phyloP scores from a whole-genome alignment of 768 basidiomycete genomes.

The Sistotremastrum suecicum region DNA sequence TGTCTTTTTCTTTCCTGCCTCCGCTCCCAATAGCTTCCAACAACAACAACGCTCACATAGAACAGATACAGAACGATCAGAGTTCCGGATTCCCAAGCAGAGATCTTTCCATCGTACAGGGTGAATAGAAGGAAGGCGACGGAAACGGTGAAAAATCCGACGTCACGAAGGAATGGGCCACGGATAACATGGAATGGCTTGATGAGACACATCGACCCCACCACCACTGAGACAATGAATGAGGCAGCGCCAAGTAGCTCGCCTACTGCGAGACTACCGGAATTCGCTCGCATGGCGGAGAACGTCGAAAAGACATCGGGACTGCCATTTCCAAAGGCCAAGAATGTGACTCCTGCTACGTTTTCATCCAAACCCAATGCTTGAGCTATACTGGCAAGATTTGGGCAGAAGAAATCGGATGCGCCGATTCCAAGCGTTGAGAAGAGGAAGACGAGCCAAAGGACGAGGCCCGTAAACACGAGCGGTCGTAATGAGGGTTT shows the following conservation, averaged over 20 bases:
- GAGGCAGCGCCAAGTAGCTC: slow-evolving; percentile 91
- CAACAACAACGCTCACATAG: slow-evolving; percentile 67
- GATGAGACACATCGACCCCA: slow-evolving; percentile 96
- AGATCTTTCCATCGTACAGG: slow-evolving; percentile 62
- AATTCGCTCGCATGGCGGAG: slow-evolving; percentile 73
- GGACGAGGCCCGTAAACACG: slow-evolving; percentile 44
- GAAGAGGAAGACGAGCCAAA: slow-evolving; percentile 88
- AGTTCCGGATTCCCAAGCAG: slow-evolving; percentile 52
- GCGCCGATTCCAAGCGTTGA: slow-evolving; percentile 91
- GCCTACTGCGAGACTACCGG: slow-evolving; percentile 84
- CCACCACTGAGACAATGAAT: slow-evolving; percentile 93
- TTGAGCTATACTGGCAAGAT: slow-evolving; percentile 79
- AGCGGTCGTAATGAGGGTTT: slow-evolving; percentile 38
- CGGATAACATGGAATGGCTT: slow-evolving; percentile 80
- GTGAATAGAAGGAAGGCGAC: slow-evolving; percentile 64
- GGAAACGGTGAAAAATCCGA: slow-evolving; percentile 85
- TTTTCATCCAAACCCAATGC: slow-evolving; percentile 82
- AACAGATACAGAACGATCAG: slow-evolving; percentile 61
- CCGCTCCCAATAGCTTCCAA: slow-evolving; percentile 64
- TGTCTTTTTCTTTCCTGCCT: slow-evolving; percentile 32
- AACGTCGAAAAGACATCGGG: slow-evolving; percentile 96
- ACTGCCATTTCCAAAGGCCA: slow-evolving; percentile 95
- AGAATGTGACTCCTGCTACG: slow-evolving; percentile 90
- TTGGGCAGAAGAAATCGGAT: slow-evolving; percentile 95
- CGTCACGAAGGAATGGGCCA: slow-evolving; percentile 79